These are phyloP conservation scores for Venturiaceae sp. DNA, from an alignment of 2,329 filamentous ascomycete species.

Conservation along the genomic window DNA sequence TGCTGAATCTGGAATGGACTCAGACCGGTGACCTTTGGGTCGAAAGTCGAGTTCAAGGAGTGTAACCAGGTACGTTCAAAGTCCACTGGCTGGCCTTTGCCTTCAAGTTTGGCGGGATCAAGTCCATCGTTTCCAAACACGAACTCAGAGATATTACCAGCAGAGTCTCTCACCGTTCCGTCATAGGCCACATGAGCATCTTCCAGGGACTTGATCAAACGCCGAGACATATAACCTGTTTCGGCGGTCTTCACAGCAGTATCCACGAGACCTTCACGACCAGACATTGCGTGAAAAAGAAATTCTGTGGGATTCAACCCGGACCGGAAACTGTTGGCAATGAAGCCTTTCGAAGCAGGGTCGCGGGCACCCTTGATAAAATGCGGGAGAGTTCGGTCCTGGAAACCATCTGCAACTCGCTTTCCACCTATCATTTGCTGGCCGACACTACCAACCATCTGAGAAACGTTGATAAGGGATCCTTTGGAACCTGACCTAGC, in stretches of 20 bases:
- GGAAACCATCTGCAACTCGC: conserved; percentile 91
- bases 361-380: conserved; percentile 89
- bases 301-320: conserved; percentile 87
- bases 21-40: not conserved
- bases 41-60: not conserved
- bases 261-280: conserved; percentile 96
- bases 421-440: conserved; percentile 95
- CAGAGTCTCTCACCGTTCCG: conserved; percentile 85
- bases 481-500: conserved; percentile 95
- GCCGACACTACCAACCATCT: conserved; percentile 96
- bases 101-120: conserved; percentile 97
- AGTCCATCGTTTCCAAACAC: conserved; percentile 94
- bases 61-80: conserved; percentile 89
- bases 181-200: conserved; percentile 92
- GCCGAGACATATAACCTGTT: conserved; percentile 97
- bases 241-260: conserved; percentile 98
- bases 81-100: conserved; percentile 80
- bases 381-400: conserved; percentile 88
- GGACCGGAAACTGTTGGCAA: conserved; percentile 93
- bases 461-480: conserved; percentile 94
- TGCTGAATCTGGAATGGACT: not conserved
- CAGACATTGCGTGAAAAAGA: conserved; percentile 96
- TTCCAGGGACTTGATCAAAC: conserved; percentile 95
- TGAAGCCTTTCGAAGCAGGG: conserved; percentile 93
- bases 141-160: conserved; percentile 85